Base-by-base conservation (phyloP, 352 stramenopile genomes). In the Phytophthora ohioensis region DNA sequence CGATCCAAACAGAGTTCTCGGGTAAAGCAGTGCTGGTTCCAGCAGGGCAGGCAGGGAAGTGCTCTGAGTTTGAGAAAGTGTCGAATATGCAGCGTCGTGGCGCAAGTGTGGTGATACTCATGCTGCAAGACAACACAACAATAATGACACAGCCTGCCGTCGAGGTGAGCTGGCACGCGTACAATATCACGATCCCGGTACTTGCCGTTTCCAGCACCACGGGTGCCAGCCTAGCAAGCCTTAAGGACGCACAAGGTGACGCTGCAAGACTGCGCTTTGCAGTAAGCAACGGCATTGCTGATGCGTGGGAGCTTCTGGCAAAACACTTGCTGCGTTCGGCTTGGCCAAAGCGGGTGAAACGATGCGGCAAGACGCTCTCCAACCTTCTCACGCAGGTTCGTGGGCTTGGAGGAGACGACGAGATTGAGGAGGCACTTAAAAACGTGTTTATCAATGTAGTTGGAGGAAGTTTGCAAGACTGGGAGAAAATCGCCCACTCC, bases 171-270 rank as follows among this genome's bases (percentile, higher is more conserved):
- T 93, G 85, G 85, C 51, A 81, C 13, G 83, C 62, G 13, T 93
- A 93, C 81, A 91, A 93, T 62, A 84, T 91, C 57, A 90, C 81
- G 13, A 89, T 91, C 34, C 69, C 78, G 7, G 75, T 80, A 5
- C 69, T 73, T 6, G 65, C 69, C 12, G 69, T 93, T 17, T 84
- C 83, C 4, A 69, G 47, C 4, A 35, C 57, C 10, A 91, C 80
- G 5, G 61, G 65, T 4, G 31, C 42, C 11, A 75, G 57, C 9
- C 52, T 92, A 8, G 32, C 57, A 5, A 62, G 57, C 31, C 42
- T 79, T 2, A 52, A 60, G 10, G 58, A 75, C 12, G 27, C 48
- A 13, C 49, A 60, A n/a, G 27, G 56, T n/a, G 53, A 64, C 11
- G 41, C 48, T 11, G 51, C 47, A 11, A 64, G 31, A 11, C 41